Percentiles rank a stretch among this genome's conserved stretches.
Conservation (phyloP, 768 basidiomycete genomes). For the Cystofilobasidium macerans region DNA sequence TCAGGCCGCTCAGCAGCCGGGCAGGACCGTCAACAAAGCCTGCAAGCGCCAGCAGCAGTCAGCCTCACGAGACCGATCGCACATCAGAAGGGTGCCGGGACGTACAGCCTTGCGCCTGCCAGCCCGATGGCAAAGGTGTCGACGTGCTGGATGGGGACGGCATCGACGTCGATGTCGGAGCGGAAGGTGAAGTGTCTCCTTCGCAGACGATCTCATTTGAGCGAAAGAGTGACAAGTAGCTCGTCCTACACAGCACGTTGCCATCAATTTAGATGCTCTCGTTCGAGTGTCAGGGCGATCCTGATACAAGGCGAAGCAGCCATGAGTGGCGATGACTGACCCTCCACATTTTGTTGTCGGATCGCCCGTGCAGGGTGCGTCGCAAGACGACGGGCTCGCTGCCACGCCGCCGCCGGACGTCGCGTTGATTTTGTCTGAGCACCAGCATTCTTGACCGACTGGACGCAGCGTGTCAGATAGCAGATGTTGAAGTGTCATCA, state of each 20-base stretch:
- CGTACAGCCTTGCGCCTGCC: too few species aligned
- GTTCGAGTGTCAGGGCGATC: background rate
- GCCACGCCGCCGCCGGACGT: conserved; percentile 17
- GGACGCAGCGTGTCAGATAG: background rate
- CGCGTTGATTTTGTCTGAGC: conserved; percentile 13
- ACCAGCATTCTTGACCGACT: conserved; percentile 18
- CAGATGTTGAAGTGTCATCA: background rate
- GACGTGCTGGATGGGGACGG: background rate
- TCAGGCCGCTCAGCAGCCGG: too few species aligned
- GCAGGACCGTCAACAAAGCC: too few species aligned
- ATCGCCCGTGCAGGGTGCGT: conserved; percentile 20
- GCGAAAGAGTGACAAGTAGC: conserved; percentile 12
- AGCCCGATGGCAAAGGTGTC: background rate
- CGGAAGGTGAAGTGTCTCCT: background rate
- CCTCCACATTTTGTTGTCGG: conserved; percentile 18
- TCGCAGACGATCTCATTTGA: conserved; percentile 16
- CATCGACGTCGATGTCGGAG: background rate
- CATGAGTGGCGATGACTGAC: background rate
- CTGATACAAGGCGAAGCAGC: background rate
- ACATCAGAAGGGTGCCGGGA: too few species aligned
- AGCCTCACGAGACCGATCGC: too few species aligned
- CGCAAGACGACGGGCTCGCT: background rate
- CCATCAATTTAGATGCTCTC: background rate
- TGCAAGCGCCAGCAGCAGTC: too few species aligned
- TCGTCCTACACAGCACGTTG: background rate